Percentiles rank a stretch among this genome's conserved stretches.
Evolutionary conservation across 257 asterid species (phyloP).

Genomic region (Petrea volubilis): DNA sequence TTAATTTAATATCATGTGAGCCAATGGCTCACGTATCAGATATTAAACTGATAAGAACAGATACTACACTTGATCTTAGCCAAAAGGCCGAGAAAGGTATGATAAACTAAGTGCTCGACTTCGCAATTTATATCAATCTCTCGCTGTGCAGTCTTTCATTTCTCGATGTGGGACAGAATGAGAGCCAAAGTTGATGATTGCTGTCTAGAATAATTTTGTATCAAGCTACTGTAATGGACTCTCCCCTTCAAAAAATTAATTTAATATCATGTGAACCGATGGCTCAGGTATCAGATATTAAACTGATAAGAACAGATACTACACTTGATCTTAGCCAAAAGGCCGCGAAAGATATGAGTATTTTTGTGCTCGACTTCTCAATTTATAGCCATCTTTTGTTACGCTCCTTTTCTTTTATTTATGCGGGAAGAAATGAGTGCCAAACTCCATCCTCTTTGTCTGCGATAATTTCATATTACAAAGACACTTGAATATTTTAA

Average conservation of each 20-base stretch:
- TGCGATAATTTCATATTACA: no score
- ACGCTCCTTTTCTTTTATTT: no score
- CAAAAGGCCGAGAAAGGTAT: conserved; percentile 79
- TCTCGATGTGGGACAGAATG: no score
- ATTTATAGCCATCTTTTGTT: no score
- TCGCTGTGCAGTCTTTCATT: no score
- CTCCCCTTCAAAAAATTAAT: conserved; percentile 26
- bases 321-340: conserved; percentile 69
- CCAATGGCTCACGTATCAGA: conserved; percentile 45
- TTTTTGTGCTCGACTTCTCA: neutral
- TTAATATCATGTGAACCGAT: conserved; percentile 44
- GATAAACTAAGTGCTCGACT: no score
- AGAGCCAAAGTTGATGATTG: no score
- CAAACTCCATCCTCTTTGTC: no score
- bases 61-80: conserved; percentile 65
- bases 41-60: conserved; percentile 65
- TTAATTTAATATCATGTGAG: conserved; percentile 41
- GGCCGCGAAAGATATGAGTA: conserved; percentile 65
- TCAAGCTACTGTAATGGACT: conserved; percentile 1
- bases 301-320: conserved; percentile 66
- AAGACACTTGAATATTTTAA: no score
- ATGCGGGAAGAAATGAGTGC: no score
- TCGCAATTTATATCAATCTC: no score
- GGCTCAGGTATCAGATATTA: conserved; percentile 51
- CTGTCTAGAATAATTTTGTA: no score